Evolutionary conservation across 2,329 filamentous ascomycete genomes (phyloP).

Genomic region (Grosmannia penicillata): DNA sequence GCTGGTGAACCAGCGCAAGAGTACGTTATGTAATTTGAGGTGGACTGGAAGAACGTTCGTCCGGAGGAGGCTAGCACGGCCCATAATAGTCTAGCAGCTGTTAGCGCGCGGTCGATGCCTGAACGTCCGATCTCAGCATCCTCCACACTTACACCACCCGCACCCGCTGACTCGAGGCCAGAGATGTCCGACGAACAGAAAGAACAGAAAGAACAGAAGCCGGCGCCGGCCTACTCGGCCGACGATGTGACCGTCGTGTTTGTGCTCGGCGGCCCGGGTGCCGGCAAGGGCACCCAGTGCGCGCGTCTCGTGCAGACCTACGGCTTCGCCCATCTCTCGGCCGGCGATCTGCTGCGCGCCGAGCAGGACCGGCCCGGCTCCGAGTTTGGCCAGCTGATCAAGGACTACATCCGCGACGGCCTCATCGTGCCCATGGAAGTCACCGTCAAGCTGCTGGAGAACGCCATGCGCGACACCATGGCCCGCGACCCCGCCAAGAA

Average conservation of each 20-base stretch:
- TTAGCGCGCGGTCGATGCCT: no score
- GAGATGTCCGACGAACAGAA: conserved; percentile 5
- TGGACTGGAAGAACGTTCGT: no score
- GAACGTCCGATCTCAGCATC: no score
- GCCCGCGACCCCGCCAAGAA: conserved; percentile 21
- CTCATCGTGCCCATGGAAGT: conserved; percentile 98
- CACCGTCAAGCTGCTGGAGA: conserved; percentile 83
- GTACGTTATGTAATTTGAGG: conserved; percentile 20
- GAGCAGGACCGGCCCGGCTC: conserved; percentile 80
- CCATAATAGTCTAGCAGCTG: no score
- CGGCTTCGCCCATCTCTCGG: conserved; percentile 83
- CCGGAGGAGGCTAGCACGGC: no score
- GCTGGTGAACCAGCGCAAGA: conserved; percentile 31
- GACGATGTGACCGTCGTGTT: conserved; percentile 81
- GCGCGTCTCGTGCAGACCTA: conserved; percentile 74
- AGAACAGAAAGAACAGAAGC: no score
- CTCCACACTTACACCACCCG: no score
- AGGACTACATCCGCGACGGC: conserved; percentile 83
- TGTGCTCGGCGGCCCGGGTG: conserved; percentile 88
- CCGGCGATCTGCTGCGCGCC: conserved; percentile 82
- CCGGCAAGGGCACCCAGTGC: conserved; percentile 95
- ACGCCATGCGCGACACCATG: conserved; percentile 69
- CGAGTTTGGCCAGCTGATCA: conserved; percentile 86
- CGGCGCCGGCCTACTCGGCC: conserved; percentile 51
- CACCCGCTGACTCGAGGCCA: conserved; percentile 1